Base-by-base conservation (phyloP, 805 yeast species). In the Yarrowia sp. region DNA sequence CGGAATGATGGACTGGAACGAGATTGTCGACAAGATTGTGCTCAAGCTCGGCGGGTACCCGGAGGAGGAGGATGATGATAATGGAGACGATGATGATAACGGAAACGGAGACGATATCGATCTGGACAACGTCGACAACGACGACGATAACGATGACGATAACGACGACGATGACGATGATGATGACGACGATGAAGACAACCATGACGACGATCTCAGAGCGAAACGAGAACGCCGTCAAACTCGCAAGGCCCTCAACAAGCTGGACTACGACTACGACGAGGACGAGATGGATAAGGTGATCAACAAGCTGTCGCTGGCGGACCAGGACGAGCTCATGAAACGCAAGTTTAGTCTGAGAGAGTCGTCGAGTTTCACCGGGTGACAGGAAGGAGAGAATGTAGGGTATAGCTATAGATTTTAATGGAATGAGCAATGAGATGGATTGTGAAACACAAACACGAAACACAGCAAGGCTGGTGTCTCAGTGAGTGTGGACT, bases 1-100 rank as follows among this genome's bases (percentile, higher is more conserved):
- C 57, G 98, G 99, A 64, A 95, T 95, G 98, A 88, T 92, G 87
- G 98, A 95, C 71, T 91, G 96, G 85, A 89, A 90, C 74, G 98
- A 92, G 74, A 88, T 95, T 70, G 97, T 92, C 17, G 96, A 92
- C 73, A 85, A 86, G 70, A 81, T 90, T 57, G 96, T 89, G 18
- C 80, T 86, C 76, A 88, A 87, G 73, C 78, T 92, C 68, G 84
- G 87, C 68, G 81, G 86, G 65, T 77, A 83, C 81, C 86, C 87
- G 17, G 82, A 84, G 61, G 83, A 79, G 33, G 86, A 82, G 11
- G 82, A 80, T 35, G 83, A 79, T 11, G 82, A 79, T 18, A 82
- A 77, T 14, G 81, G 80, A 0, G 82, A 79, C 3, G 77, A 79
- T 6, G 81, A 79, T 8, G 81, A 79, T 5, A 79, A 80, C 8